These are phyloP conservation scores for Didymella segeticola DNA, from an alignment of 2,329 filamentous ascomycete species.

Conservation along the genomic window DNA sequence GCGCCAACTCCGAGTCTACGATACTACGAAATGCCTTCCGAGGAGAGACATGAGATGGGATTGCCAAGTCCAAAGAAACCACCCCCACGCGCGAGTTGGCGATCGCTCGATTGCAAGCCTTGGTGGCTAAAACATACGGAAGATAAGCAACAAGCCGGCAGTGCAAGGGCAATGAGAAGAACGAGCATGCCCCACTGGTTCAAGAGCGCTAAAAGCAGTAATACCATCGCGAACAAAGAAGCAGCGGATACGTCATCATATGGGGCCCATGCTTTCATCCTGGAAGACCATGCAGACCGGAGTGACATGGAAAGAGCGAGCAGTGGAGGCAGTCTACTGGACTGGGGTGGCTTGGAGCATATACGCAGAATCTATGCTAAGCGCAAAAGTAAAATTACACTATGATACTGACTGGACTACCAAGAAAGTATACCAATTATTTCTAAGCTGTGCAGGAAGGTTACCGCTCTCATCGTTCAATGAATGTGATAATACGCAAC, in stretches of 20 bases:
- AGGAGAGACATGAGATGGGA: conserved; percentile 14
- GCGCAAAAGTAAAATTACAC: conserved; percentile 10
- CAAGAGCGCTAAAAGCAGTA: not conserved
- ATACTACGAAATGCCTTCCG: conserved; percentile 11
- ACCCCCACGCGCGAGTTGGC: conserved; percentile 1
- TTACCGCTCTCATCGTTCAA: not conserved
- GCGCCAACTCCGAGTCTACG: conserved; percentile 4
- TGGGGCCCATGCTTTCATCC: not conserved
- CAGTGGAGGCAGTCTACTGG: conserved; percentile 9
- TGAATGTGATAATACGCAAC: not conserved
- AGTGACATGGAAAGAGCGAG: conserved; percentile 1
- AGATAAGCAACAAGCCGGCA: not conserved
- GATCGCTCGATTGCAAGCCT: conserved; percentile 8
- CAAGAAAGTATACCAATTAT: too few relatives aligned
- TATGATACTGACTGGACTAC: not conserved
- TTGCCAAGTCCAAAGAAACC: conserved; percentile 10
- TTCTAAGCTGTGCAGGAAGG: too few relatives aligned
- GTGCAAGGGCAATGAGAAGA: not conserved
- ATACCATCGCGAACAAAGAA: not conserved
- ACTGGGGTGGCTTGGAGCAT: conserved; percentile 16
- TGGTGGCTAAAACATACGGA: conserved; percentile 8
- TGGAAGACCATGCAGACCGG: not conserved
- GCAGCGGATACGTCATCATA: not conserved
- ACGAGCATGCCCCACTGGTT: conserved; percentile 12
- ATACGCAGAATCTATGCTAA: conserved; percentile 12